These are phyloP conservation scores for Fraxinus latifolia DNA, from an alignment of 305 asterid genomes.

Conservation along the genomic window DNA sequence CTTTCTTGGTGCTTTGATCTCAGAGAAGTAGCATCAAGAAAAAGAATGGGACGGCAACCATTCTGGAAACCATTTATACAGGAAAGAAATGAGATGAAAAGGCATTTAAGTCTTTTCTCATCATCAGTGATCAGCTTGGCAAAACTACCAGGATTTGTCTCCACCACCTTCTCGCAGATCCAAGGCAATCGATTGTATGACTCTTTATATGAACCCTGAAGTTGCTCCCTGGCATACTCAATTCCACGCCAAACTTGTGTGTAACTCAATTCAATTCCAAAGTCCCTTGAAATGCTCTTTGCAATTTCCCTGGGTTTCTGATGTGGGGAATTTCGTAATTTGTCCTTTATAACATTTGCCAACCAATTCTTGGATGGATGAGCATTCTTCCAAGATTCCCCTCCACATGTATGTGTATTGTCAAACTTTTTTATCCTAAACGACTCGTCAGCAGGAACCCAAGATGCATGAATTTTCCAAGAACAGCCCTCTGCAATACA, in stretches of 20 bases:
- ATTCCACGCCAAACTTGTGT: conserved; percentile 83
- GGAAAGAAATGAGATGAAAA: conserved; percentile 59
- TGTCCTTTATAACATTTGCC: conserved; percentile 74
- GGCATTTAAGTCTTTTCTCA: conserved; percentile 60
- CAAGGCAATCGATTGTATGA: conserved; percentile 76
- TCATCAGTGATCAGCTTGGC: conserved; percentile 53
- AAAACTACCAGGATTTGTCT: conserved; percentile 72
- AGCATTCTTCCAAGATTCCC: conserved; percentile 76
- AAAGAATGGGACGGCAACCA: conserved; percentile 79
- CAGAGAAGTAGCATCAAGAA: conserved; percentile 73
- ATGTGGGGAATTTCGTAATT: conserved; percentile 73
- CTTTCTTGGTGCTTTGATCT: conserved; percentile 69
- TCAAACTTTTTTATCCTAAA: conserved; percentile 72
- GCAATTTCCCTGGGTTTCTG: conserved; percentile 78
- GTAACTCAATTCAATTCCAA: conserved; percentile 67
- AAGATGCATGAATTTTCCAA: conserved; percentile 85
- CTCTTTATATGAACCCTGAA: conserved; percentile 75
- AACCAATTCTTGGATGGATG: conserved; percentile 81
- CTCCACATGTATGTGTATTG: conserved; percentile 67
- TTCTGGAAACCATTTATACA: conserved; percentile 59
- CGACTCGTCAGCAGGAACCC: conserved; percentile 61
- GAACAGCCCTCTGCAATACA: conserved; percentile 82
- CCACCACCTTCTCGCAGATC: conserved; percentile 66
- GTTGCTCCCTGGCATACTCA: conserved; percentile 82
- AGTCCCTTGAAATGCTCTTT: conserved; percentile 64